Percentiles rank a stretch among this genome's conserved stretches.
Evolutionary conservation across 2,329 filamentous ascomycete species (phyloP).

Genomic region (Calonectria pseudoturangicola): DNA sequence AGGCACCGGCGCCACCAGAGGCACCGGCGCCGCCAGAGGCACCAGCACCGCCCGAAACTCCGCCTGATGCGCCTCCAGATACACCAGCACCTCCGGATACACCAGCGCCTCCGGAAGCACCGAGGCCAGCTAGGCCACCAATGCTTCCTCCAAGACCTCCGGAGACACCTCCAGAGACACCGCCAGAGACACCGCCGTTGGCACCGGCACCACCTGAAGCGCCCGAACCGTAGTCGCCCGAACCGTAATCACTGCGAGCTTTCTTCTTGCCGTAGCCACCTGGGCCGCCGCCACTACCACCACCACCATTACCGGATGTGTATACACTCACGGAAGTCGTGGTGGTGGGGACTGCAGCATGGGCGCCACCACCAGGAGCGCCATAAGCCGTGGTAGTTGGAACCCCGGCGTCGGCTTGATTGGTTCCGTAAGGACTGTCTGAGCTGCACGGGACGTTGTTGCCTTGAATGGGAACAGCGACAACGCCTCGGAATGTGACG

Average conservation of each 20-base stretch:
- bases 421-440: background rate
- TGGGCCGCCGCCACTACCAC: conserved; percentile 5
- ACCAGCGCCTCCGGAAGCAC: background rate
- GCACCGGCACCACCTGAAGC: background rate
- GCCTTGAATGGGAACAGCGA: background rate
- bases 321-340: conserved; percentile 1
- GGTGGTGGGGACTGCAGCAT: background rate
- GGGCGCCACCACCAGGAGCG: background rate
- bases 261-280: background rate
- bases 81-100: too few species aligned
- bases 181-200: background rate
- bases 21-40: background rate
- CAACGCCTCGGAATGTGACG: background rate
- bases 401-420: conserved; percentile 5
- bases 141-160: background rate
- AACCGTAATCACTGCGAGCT: background rate
- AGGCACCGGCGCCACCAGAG: background rate
- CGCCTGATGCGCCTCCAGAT: background rate
- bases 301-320: background rate
- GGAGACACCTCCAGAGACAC: background rate
- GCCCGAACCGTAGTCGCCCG: background rate
- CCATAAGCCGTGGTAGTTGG: conserved; percentile 4
- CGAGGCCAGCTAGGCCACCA: background rate
- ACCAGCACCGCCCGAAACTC: background rate
- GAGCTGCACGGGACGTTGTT: background rate